These are phyloP conservation scores for Tubosaeta brunneosetosa DNA, from an alignment of 768 basidiomycete genomes.

Conservation along the genomic window DNA sequence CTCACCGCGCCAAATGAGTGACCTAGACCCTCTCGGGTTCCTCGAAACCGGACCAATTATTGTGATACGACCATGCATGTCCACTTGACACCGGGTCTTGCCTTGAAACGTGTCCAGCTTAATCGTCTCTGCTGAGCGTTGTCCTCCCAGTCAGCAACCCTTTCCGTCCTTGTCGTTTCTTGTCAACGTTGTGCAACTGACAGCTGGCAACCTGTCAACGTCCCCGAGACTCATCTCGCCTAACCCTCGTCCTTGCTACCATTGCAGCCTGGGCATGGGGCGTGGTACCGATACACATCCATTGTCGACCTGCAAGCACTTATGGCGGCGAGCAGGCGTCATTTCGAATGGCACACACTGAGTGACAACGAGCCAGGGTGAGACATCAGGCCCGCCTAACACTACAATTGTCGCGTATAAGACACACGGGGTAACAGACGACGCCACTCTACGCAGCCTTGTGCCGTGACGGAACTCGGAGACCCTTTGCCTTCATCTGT, in stretches of 20 bases:
- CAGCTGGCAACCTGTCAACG: not conserved
- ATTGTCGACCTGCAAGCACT: not conserved
- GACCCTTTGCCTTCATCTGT: conserved; percentile 70
- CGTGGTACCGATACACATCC: not conserved
- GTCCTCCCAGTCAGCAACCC: not conserved
- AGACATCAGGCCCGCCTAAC: not conserved
- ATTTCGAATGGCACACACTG: conserved; percentile 6
- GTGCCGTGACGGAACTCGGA: conserved; percentile 57
- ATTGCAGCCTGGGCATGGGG: not conserved
- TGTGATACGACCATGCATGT: conserved; percentile 3
- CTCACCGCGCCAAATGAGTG: not conserved
- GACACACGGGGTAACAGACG: not conserved
- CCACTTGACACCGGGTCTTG: conserved; percentile 10
- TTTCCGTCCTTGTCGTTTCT: not conserved
- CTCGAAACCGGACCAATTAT: not conserved
- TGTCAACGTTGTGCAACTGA: not conserved
- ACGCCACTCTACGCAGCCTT: conserved; percentile 27
- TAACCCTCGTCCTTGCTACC: not conserved
- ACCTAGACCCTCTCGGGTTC: no score
- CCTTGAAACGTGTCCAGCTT: conserved; percentile 15
- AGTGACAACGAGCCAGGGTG: not conserved
- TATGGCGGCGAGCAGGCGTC: not conserved
- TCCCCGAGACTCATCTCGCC: not conserved
- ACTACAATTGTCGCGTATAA: not conserved
- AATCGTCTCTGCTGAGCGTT: conserved; percentile 5